Percentiles rank a stretch among this genome's conserved stretches.
Conservation (phyloP, 2,329 filamentous ascomycete species). For the Alternaria novae-zelandiae region DNA sequence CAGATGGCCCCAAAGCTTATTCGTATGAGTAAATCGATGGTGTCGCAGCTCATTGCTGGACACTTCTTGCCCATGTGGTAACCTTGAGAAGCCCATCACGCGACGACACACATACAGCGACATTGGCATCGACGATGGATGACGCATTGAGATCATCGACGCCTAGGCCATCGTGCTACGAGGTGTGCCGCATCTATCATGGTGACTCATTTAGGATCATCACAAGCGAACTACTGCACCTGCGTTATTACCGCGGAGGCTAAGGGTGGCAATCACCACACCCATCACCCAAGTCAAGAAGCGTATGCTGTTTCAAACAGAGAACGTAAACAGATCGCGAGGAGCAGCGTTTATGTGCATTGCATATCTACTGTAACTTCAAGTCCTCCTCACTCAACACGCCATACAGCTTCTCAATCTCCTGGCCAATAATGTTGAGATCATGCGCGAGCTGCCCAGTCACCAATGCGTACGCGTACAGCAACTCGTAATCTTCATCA, state of each 20-base stretch:
- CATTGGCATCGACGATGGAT: not conserved
- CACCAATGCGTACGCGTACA: slow-evolving; percentile 84
- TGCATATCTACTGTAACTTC: slow-evolving; percentile 52
- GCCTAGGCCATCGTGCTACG: not conserved
- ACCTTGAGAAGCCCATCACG: not conserved
- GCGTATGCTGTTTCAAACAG: not conserved
- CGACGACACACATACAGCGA: not conserved
- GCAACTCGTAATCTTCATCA: slow-evolving; percentile 84
- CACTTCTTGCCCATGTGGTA: no score
- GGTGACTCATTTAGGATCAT: not conserved
- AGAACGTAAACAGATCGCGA: not conserved
- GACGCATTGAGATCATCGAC: not conserved
- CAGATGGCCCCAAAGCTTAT: not conserved
- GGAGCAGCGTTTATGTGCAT: not conserved
- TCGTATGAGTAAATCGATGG: not conserved
- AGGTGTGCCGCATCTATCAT: not conserved
- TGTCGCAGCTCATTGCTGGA: not conserved
- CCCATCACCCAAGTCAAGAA: not conserved
- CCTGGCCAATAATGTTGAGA: slow-evolving; percentile 60
- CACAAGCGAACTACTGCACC: not conserved
- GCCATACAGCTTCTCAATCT: slow-evolving; percentile 66
- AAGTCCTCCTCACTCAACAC: slow-evolving; percentile 67
- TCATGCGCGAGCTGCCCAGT: slow-evolving; percentile 66
- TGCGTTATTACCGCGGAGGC: not conserved
- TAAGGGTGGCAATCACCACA: not conserved